These are phyloP conservation scores for Vaccinium myrtillus DNA, from an alignment of 148 eudicot genomes.

Conservation along the genomic window DNA sequence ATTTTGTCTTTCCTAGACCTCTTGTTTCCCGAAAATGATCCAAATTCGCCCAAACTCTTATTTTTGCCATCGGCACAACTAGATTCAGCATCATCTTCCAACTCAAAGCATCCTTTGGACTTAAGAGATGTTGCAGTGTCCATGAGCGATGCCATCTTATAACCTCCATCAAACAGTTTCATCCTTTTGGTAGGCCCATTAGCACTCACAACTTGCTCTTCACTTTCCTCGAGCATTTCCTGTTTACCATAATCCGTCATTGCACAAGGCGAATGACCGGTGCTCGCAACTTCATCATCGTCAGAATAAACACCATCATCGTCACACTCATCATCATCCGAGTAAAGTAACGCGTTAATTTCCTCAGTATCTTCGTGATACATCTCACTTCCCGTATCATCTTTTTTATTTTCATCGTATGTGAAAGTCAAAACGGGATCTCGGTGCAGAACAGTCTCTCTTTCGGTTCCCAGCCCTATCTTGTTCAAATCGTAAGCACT, in stretches of 20 bases:
- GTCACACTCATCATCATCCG: slow-evolving; percentile 35
- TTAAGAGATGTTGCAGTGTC: slow-evolving; percentile 37
- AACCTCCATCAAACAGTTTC: slow-evolving; percentile 38
- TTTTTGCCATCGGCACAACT: slow-evolving; percentile 39
- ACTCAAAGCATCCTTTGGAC: slow-evolving; percentile 23
- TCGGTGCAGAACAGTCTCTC: slow-evolving; percentile 18
- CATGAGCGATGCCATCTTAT: slow-evolving; percentile 29
- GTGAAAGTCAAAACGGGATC: slow-evolving; percentile 41
- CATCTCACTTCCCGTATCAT: slow-evolving; percentile 53
- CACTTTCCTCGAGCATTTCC: slow-evolving; percentile 44
- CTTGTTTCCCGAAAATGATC: slow-evolving; percentile 37
- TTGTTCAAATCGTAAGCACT: slow-evolving; percentile 15
- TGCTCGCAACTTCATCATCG: slow-evolving; percentile 76
- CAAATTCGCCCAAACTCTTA: slow-evolving; percentile 14
- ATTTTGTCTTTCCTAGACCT: slow-evolving; percentile 53
- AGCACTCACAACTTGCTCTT: slow-evolving; percentile 63
- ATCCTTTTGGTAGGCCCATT: slow-evolving; percentile 46
- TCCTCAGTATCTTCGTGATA: slow-evolving; percentile 78
- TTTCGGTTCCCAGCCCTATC: slow-evolving; percentile 22
- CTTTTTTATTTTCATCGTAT: slow-evolving; percentile 26
- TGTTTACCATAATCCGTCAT: slow-evolving; percentile 48
- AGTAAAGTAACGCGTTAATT: slow-evolving; percentile 81
- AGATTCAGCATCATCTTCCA: slow-evolving; percentile 78
- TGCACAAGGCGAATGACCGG: slow-evolving; percentile 83
- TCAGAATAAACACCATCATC: slow-evolving; percentile 47